Conservation (phyloP, 2,329 filamentous ascomycete genomes). For the Orbilia javanica region DNA sequence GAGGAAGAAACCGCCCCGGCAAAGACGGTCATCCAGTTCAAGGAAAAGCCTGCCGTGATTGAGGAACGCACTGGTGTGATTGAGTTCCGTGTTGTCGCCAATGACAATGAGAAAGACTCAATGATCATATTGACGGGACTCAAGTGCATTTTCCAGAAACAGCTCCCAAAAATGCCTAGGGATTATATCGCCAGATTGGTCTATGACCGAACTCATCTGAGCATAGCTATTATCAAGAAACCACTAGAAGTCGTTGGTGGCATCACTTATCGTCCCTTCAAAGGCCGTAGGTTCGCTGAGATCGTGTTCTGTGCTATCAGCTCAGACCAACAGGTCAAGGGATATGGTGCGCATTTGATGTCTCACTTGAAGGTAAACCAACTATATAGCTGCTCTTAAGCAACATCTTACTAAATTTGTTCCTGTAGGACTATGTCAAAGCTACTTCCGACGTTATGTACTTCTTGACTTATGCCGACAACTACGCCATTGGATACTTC, state of each 20-base stretch:
- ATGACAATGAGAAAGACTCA: constrained; percentile 87
- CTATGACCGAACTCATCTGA: constrained; percentile 95
- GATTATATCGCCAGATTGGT: constrained; percentile 98
- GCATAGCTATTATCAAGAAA: constrained; percentile 97
- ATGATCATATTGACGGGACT: constrained; percentile 94
- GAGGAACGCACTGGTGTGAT: constrained; percentile 96
- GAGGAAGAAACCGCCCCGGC: constrained; percentile 47
- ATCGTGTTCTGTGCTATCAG: constrained; percentile 99
- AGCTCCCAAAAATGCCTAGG: constrained; percentile 98
- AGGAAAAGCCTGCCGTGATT: constrained; percentile 79
- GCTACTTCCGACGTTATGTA: constrained; percentile 97
- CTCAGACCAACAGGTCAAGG: constrained; percentile 98
- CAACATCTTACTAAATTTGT: neutral
- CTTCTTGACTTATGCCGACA: constrained; percentile 98
- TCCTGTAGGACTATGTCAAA: constrained; percentile 83
- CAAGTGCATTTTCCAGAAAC: constrained; percentile 98
- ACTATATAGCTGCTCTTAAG: neutral
- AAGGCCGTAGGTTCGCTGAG: constrained; percentile 90
- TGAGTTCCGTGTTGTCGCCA: constrained; percentile 97
- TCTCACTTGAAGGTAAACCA: constrained; percentile 83
- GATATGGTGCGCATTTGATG: constrained; percentile 98
- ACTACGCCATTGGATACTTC: constrained; percentile 98
- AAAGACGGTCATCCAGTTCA: constrained; percentile 56
- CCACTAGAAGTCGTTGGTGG: constrained; percentile 92
- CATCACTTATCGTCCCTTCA: constrained; percentile 96